Evolutionary conservation across 1,284 basidiomycete genomes (phyloP), one percentile per base, ranked within the genome.

Genomic region (Cryptococcus jaspeensis): DNA sequence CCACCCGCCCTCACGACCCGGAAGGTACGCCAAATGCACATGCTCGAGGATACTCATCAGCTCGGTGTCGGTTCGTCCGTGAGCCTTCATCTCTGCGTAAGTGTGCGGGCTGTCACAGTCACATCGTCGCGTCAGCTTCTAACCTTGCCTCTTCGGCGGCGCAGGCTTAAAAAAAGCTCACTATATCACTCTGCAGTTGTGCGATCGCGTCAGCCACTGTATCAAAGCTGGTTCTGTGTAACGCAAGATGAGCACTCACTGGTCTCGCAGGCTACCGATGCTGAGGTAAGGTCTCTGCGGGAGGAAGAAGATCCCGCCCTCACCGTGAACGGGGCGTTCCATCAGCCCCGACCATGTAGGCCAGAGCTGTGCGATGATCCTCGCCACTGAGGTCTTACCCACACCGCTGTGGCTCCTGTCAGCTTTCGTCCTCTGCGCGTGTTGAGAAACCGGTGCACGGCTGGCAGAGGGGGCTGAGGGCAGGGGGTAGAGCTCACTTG

Each of bases 201-300:
- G 22, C 18, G 5, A 12, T n/a, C 12, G 9, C 5, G 48, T 64
- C 43, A 65, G 61, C 59, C 25, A 22, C 6, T 5, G 20, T 35
- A 44, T 32, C 28, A 32, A 32, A 32, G n/a, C n/a, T n/a, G n/a
- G n/a, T n/a, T n/a, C n/a, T n/a, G n/a, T n/a, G n/a, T 16, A 13
- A 25, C 20, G 6, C 39, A 32, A 32, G 28, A 4, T 9, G 9
- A 32, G 28, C 28, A 81, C 84, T 71, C 67, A 85, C 82, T 98
- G 94, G 68, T 96, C 92, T 8, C 94, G 80, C 41, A 98, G 78
- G 61, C 86, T 88, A 5, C 93, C 94, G 0, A 87, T 83, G 43
- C 89, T 87, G 81, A 96, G 89, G 75, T 97, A 97, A 22, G 92
- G 87, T 38, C 92, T 81, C 77, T 98, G 95, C 4, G 94, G 95